Evolutionary conservation across 192 early-diverging fungal species (phyloP).

Genomic region (Entomortierella parvispora): DNA sequence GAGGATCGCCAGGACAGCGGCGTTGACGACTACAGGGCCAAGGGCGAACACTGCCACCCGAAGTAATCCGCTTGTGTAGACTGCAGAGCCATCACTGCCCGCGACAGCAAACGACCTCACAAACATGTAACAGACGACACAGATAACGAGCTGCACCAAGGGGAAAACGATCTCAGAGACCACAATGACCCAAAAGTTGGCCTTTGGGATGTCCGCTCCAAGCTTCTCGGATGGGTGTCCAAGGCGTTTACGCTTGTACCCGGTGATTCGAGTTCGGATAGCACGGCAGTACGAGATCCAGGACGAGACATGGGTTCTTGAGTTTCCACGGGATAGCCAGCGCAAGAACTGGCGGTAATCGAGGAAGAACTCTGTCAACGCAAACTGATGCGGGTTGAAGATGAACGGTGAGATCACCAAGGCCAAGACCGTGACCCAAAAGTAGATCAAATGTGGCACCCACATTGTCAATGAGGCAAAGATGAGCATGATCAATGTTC

Average conservation of each 20-base stretch:
- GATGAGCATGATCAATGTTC: constrained; percentile 74
- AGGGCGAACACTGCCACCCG: constrained; percentile 69
- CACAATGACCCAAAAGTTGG: constrained; percentile 74
- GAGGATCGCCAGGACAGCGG: constrained; percentile 65
- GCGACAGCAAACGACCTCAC: constrained; percentile 66
- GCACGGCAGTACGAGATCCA: constrained; percentile 82
- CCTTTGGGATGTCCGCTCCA: constrained; percentile 69
- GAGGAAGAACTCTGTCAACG: constrained; percentile 78
- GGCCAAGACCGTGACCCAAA: constrained; percentile 84
- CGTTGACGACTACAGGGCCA: constrained; percentile 74
- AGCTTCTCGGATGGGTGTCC: constrained; percentile 70
- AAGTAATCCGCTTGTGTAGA: constrained; percentile 58
- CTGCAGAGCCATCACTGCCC: constrained; percentile 19
- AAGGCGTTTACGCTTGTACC: constrained; percentile 81
- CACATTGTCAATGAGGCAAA: constrained; percentile 80
- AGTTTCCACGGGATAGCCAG: constrained; percentile 86
- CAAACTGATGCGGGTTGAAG: constrained; percentile 92
- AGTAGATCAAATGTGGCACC: constrained; percentile 79
- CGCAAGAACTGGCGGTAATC: constrained; percentile 86
- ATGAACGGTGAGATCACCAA: constrained; percentile 84
- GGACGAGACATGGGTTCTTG: constrained; percentile 76
- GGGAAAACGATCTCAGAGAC: constrained; percentile 78
- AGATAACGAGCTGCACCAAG: constrained; percentile 67
- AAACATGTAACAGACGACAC: constrained; percentile 73
- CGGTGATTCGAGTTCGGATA: constrained; percentile 76